Percentiles rank a stretch among this genome's conserved stretches.
Conservation (phyloP, 164 flowering plant species). For the Cinnamomum micranthum region DNA sequence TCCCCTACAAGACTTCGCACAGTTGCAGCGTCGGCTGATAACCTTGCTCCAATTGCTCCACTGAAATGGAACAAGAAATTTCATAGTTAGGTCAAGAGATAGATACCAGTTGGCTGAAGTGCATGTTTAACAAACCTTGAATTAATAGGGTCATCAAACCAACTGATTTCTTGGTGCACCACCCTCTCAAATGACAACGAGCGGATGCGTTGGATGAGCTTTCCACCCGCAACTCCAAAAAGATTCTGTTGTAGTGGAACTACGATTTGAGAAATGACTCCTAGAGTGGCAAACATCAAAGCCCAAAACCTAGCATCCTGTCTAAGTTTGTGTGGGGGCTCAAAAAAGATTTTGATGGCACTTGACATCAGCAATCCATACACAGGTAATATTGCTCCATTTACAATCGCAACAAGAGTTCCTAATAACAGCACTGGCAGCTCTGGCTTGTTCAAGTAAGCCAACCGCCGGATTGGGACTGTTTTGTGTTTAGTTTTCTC, state of each 20-base stretch:
- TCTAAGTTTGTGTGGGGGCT: conserved; percentile 33
- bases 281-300: conserved; percentile 35
- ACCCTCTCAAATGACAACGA: conserved; percentile 52
- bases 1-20: conserved; percentile 28
- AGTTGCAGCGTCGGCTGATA: conserved; percentile 25
- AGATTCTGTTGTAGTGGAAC: conserved; percentile 44
- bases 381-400: conserved; percentile 48
- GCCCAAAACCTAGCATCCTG: conserved; percentile 54
- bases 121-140: conserved; percentile 38
- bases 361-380: conserved; percentile 49
- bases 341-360: conserved; percentile 45
- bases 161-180: conserved; percentile 64
- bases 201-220: conserved; percentile 54
- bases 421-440: conserved; percentile 42
- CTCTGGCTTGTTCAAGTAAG: conserved; percentile 58
- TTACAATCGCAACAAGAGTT: conserved; percentile 36
- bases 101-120: no score
- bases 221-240: conserved; percentile 68
- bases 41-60: conserved; percentile 25
- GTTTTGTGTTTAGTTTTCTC: neutral
- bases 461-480: conserved; percentile 39
- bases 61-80: neutral
- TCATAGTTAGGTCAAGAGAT: neutral
- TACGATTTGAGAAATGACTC: conserved; percentile 17
- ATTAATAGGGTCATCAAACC: conserved; percentile 68